Base-by-base conservation (phyloP, 2,329 filamentous ascomycete species). In the Scedosporium dehoogii region DNA sequence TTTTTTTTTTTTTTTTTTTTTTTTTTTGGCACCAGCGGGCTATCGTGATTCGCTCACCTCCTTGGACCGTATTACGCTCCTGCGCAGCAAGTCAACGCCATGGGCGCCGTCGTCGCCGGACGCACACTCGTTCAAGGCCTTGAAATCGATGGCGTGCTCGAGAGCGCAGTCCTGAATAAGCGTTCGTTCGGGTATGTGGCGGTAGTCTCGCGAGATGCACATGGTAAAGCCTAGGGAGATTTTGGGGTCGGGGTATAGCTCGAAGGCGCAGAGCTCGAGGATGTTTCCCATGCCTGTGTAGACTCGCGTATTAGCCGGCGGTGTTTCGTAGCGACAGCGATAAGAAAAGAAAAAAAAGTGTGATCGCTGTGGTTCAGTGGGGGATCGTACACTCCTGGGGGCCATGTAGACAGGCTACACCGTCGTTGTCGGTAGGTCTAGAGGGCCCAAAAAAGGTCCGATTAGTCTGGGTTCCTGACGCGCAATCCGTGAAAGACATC, bases 171-270 rank as follows among this genome's bases (percentile, higher is more conserved):
- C 86, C 72, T 96, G 83, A 48, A 97, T 82, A 18, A 97, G 81
- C n/a, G 81, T 80, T 59, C 88, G 84, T 41, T 90, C 80, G 1
- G 94, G 93, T 41, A 99, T 96, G 6, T 86, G 75, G 23, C 79
- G 62, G 74, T 92, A 99, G 65, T 92, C 84, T 65, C 81, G 83
- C 23, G 87, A 86, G 63, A 99, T 77, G 76, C 94, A 99, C 83
- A 96, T 94, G 63, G 91, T 88, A 76, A 97, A 99, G 65, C 93
- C 93, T 23, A 99, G 85, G 69, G 89, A 92, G 66, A 87, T 90
- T 75, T 96, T 94, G 38, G 90, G 90, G 67, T 92, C 86, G 33
- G 90, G 89, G 70, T 94, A 94, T 38, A 94, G 81, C 66, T 88
- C 81, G 64, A 87, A 87, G 41, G 92, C 92, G 76, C 94, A 99